These are phyloP conservation scores for Myochromella boudieri DNA, from an alignment of 768 basidiomycete species.

Conservation along the genomic window DNA sequence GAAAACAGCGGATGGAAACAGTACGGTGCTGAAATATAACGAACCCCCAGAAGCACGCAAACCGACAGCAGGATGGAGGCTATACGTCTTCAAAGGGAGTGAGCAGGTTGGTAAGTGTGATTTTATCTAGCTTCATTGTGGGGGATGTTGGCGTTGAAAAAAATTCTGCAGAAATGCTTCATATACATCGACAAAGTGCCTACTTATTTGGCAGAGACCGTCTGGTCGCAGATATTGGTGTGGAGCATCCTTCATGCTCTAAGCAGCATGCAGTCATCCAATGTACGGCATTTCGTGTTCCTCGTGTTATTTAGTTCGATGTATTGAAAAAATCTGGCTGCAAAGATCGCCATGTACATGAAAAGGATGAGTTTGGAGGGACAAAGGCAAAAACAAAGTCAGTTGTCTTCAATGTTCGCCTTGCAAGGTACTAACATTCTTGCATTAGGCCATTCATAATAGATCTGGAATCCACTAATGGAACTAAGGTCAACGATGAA, in stretches of 20 bases:
- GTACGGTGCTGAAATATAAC: conserved; percentile 91
- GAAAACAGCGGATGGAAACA: conserved; percentile 69
- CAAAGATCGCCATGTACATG: conserved; percentile 77
- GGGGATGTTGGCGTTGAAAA: no score
- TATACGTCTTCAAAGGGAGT: conserved; percentile 96
- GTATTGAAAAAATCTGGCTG: no score
- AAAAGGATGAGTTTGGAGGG: conserved; percentile 85
- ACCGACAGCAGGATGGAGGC: conserved; percentile 84
- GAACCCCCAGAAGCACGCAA: conserved; percentile 98
- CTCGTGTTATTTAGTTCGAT: conserved; percentile 5
- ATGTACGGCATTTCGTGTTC: conserved; percentile 46
- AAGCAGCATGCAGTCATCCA: conserved; percentile 99
- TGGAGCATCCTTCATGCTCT: conserved; percentile 96
- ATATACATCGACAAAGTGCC: conserved; percentile 91
- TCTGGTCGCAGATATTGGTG: conserved; percentile 79
- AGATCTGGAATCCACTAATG: conserved; percentile 98
- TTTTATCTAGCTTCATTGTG: neutral
- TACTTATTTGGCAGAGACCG: conserved; percentile 92
- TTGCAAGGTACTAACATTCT: conserved; percentile 5
- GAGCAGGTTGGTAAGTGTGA: conserved; percentile 81
- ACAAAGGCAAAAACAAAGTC: conserved; percentile 83
- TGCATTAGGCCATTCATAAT: conserved; percentile 86
- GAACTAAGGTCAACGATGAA: conserved; percentile 88
- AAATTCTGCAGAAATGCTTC: conserved; percentile 74
- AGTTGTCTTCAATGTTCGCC: conserved; percentile 25